Base-by-base conservation (phyloP, 2,329 filamentous ascomycete species). In the Helotiales sp. region DNA sequence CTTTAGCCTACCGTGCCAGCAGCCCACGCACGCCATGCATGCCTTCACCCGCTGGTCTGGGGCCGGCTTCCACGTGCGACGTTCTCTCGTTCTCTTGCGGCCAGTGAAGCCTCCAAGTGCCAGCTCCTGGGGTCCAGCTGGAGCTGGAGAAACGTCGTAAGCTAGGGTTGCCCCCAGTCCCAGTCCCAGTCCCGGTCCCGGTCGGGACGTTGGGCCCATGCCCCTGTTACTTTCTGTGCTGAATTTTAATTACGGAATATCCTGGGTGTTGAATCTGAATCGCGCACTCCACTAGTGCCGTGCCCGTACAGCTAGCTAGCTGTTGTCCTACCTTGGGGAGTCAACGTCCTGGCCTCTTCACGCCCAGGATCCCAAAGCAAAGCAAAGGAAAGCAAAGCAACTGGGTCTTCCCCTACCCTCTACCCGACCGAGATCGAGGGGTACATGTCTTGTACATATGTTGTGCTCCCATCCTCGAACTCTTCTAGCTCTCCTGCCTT, bases 381-480 rank as follows among this genome's bases (percentile, higher is more conserved):
- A n/a, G n/a, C n/a, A n/a, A n/a, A n/a, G n/a, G n/a, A n/a, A n/a
- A n/a, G n/a, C n/a, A n/a, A n/a, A n/a, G 61, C 43, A 65, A 71
- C 70, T 70, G 68, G 71, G 72, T 72, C 70, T 63, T 50, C 47
- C 30, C 52, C 52, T 52, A 67, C 66, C 69, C 61, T 69, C 63
- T 50, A 34, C 30, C 52, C 52, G 45, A 67, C 66, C 69, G 58
- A 71, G 66, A 73, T 73, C 72, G 72, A 74, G 71, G 69, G 72
- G 68, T 71, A 68, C 68, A 71, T 68, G 59, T 49, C 63, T 67
- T 58, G 59, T 73, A 72, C 71, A 72, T 74, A 72, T 74, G 64
- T 72, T 67, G 67, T 73, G 64, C 55, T 66, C 61, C 69, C 66
- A 69, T 65, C 47, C 52, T 32, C 52, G 17, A 40, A 17, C 22